Evolutionary conservation across 768 basidiomycete species (phyloP).

Genomic region (Hygrocybe coccinea): DNA sequence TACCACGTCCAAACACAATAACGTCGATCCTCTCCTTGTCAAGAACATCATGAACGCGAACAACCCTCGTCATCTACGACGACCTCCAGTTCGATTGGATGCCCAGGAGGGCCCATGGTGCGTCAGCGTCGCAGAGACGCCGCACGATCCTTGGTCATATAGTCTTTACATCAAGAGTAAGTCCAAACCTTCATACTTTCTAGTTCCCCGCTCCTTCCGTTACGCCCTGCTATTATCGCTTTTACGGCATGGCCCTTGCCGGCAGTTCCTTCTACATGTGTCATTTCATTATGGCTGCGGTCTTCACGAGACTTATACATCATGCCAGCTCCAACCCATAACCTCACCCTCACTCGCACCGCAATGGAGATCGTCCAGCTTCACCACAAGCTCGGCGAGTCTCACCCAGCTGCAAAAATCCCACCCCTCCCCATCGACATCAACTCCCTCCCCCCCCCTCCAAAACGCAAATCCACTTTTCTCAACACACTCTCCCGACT

Average conservation of each 20-base stretch:
- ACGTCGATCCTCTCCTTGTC: conserved; percentile 27
- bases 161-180: conserved; percentile 88
- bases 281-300: neutral
- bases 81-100: conserved; percentile 59
- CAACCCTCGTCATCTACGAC: conserved; percentile 38
- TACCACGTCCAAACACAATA: conserved; percentile 8
- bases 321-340: conserved; percentile 74
- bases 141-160: conserved; percentile 67
- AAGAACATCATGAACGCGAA: conserved; percentile 43
- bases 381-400: conserved; percentile 72
- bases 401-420: conserved; percentile 50
- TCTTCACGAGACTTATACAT: conserved; percentile 6
- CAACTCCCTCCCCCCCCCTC: conserved; percentile 45
- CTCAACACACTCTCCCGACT: conserved; percentile 81
- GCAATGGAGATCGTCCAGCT: conserved; percentile 74
- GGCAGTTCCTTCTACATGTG: neutral
- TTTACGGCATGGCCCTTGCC: too few species aligned
- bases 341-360: conserved; percentile 79
- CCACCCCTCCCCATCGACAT: conserved; percentile 61
- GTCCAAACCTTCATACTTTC: conserved; percentile 25
- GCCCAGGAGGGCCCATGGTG: conserved; percentile 81
- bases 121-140: conserved; percentile 82
- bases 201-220: neutral
- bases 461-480: conserved; percentile 79
- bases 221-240: neutral